A percentile compares a stretch with the other conserved stretches of the same genome.
phyloP scores from a whole-genome alignment of 2,329 filamentous ascomycete species.

The Colletotrichum kahawae region DNA sequence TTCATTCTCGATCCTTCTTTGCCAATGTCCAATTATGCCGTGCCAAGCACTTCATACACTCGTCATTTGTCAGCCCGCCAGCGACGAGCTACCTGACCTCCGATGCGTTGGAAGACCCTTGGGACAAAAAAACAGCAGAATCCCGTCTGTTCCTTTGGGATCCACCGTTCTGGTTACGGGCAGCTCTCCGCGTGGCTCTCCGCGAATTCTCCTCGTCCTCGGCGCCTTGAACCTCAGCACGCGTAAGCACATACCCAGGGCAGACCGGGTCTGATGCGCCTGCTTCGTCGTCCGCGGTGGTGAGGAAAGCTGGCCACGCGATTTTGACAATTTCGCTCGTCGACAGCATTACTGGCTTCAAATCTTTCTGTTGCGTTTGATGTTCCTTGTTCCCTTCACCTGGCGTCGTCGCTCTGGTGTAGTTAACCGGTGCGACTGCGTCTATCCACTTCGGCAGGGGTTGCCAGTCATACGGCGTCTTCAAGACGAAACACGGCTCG shows the following conservation, averaged over 20 bases:
- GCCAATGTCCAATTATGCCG: neutral
- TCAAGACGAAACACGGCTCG: neutral
- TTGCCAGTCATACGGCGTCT: neutral
- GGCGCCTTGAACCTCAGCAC: neutral
- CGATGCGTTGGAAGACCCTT: neutral
- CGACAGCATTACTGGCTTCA: neutral
- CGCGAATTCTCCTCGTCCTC: neutral
- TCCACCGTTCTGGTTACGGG: neutral
- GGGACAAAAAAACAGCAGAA: neutral
- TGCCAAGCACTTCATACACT: neutral
- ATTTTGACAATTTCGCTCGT: neutral
- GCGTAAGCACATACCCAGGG: neutral
- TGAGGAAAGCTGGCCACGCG: neutral
- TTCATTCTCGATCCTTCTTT: neutral
- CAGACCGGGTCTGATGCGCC: neutral
- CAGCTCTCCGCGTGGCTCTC: neutral
- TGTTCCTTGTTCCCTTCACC: neutral
- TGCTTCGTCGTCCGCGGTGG: neutral
- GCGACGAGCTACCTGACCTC: neutral
- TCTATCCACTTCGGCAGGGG: neutral
- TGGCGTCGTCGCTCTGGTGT: neutral
- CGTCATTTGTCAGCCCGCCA: neutral
- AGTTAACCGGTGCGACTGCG: neutral
- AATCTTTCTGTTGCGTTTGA: neutral
- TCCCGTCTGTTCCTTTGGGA: neutral